These are phyloP conservation scores for Ananas comosus DNA, from an alignment of 176 grass and related monocot genomes.

Conservation along the genomic window DNA sequence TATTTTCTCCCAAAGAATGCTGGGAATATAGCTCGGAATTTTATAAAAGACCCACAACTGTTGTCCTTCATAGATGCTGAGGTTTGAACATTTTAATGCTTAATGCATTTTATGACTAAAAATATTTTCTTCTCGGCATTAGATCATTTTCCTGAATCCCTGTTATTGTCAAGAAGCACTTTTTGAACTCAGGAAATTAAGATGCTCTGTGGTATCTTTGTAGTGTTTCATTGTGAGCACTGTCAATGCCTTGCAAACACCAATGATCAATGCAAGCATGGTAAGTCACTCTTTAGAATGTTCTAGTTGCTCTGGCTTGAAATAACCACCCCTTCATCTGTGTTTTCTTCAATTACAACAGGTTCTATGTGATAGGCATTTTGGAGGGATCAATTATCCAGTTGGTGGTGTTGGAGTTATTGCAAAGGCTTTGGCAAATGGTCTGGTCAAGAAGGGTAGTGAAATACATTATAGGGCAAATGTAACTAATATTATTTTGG, in stretches of 20 bases:
- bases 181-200: conserved; percentile 10
- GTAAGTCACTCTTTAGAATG: conserved; percentile 33
- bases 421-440: conserved; percentile 69
- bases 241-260: conserved; percentile 85
- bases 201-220: conserved; percentile 18
- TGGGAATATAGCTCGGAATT: conserved; percentile 87
- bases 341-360: conserved; percentile 41
- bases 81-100: conserved; percentile 60
- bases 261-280: conserved; percentile 99
- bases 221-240: conserved; percentile 99
- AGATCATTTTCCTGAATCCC: neutral
- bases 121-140: conserved; percentile 3
- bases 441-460: conserved; percentile 68
- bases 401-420: conserved; percentile 84
- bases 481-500: conserved; percentile 72
- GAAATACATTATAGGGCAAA: conserved; percentile 78
- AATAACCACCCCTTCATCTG: conserved; percentile 7
- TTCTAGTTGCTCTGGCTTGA: conserved; percentile 8
- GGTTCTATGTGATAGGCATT: conserved; percentile 97
- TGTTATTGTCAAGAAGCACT: conserved; percentile 1
- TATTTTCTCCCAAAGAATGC: conserved; percentile 96
- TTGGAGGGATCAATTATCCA: conserved; percentile 93
- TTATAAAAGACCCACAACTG: conserved; percentile 84
- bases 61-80: conserved; percentile 99
- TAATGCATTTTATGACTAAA: conserved; percentile 21